Evolutionary conservation across 805 yeast species (phyloP).

Genomic region (Blastobotrys robertii): DNA sequence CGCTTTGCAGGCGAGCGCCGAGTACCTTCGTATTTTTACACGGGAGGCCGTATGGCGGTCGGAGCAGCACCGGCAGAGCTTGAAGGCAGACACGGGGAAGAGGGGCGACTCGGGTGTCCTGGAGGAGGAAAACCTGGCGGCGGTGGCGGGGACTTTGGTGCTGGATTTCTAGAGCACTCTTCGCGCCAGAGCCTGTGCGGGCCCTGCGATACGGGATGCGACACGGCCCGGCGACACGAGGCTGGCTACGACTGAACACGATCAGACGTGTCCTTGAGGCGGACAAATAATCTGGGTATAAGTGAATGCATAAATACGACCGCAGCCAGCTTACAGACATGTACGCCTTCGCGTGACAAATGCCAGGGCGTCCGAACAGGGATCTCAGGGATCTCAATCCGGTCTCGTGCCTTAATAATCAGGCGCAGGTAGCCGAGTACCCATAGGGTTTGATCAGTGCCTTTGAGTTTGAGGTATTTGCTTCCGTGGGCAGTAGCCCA

Average conservation of each 20-base stretch:
- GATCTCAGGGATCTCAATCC: too few species aligned
- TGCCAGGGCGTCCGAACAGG: too few species aligned
- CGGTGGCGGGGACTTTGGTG: constrained; percentile 37
- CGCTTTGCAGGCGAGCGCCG: constrained; percentile 27
- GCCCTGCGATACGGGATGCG: not conserved
- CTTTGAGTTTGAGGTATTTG: too few species aligned
- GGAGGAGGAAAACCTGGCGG: constrained; percentile 36
- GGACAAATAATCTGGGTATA: too few species aligned
- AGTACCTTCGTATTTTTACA: constrained; percentile 38
- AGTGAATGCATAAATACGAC: too few species aligned
- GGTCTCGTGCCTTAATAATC: too few species aligned
- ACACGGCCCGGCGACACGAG: not conserved
- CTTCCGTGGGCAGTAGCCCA: too few species aligned
- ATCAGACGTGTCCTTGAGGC: not conserved
- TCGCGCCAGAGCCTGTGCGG: not conserved
- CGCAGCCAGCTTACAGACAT: too few species aligned
- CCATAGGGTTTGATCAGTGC: too few species aligned
- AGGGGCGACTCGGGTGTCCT: constrained; percentile 22
- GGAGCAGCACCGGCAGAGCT: constrained; percentile 30
- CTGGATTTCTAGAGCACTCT: constrained; percentile 31
- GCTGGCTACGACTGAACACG: not conserved
- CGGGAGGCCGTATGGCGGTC: constrained; percentile 41
- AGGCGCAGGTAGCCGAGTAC: too few species aligned
- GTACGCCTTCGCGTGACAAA: too few species aligned
- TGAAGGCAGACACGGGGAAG: constrained; percentile 1